These are phyloP conservation scores for Colletotrichum spinosum DNA, from an alignment of 2,329 filamentous ascomycete species.

Conservation along the genomic window DNA sequence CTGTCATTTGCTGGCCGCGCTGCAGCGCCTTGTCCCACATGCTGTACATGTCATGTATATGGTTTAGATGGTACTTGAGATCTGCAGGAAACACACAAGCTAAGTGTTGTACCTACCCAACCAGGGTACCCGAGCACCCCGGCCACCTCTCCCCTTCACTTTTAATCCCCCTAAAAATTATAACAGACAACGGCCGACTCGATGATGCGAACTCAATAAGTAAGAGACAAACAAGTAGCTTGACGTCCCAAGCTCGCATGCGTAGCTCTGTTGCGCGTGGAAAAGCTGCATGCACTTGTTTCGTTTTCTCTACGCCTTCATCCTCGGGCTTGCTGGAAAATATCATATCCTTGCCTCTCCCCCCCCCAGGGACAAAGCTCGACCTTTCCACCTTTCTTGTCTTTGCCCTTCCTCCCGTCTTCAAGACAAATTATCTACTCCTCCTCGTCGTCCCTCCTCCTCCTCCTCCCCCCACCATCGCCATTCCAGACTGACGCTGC, in stretches of 20 bases:
- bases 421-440: constrained; percentile 10
- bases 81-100: too few relatives aligned
- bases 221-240: not conserved
- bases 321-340: constrained; percentile 13
- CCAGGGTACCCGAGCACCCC: not conserved
- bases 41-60: not conserved
- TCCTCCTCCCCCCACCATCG: constrained; percentile 5
- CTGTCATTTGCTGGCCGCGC: constrained; percentile 29
- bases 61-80: too few relatives aligned
- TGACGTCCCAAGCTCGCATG: constrained; percentile 21
- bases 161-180: constrained; percentile 29
- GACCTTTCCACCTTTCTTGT: constrained; percentile 4
- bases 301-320: not conserved
- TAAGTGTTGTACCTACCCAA: constrained; percentile 2
- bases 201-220: constrained; percentile 36
- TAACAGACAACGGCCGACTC: constrained; percentile 17
- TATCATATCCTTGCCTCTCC: not conserved
- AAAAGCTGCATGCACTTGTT: constrained; percentile 14
- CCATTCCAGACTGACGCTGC: constrained; percentile 24
- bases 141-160: not conserved
- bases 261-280: constrained; percentile 17
- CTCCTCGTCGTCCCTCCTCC: not conserved
- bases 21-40: not conserved
- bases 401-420: constrained; percentile 1
- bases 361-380: not conserved